Base-by-base conservation (phyloP, 1,284 basidiomycete species). In the Exsudoporus floridanus region DNA sequence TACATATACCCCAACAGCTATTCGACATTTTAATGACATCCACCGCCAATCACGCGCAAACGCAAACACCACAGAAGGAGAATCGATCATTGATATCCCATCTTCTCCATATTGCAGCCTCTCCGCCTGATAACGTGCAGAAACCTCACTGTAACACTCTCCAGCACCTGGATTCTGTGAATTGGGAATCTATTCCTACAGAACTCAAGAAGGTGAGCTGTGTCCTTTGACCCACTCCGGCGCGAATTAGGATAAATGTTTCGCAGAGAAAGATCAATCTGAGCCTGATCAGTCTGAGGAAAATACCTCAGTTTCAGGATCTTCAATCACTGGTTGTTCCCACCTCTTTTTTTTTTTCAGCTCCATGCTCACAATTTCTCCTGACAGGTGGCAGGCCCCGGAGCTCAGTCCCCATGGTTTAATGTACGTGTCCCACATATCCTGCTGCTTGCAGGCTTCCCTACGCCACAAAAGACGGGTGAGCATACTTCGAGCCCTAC, bases 21-120 rank as follows among this genome's bases (percentile, higher is more conserved):
- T 72, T 69, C 52, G 70, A 69, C 45, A 56, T 66, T n/a, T 48
- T 69, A 7, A 65, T 66, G 65, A 21, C 38, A 10, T 69, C 58
- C 14, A n/a, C 46, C 4, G 12, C 35, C 46, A 57, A 34, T 18
- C 60, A 54, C 33, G 13, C 46, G 2, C 58, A 45, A 52, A 53
- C 53, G 13, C 65, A 61, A 31, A 53, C 60, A 18, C 54, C 67
- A 34, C 70, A 69, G 46, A 69, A 71, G 46, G 66, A 72, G 31
- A 51, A n/a, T 31, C 62, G 67, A 50, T 61, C 72, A 34, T 53
- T 70, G 41, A 65, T 73, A 8, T 77, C 66, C 31, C 79, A 88
- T 59, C 72, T 90, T 7, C 69, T 89, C 25, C 86, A 90, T 59
- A 67, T 90, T 42, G 82, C 84, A 3, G 77, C 79, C 10, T 74